Conservation (phyloP, 345 rosid genomes). For the Capsella bursapastoris region DNA sequence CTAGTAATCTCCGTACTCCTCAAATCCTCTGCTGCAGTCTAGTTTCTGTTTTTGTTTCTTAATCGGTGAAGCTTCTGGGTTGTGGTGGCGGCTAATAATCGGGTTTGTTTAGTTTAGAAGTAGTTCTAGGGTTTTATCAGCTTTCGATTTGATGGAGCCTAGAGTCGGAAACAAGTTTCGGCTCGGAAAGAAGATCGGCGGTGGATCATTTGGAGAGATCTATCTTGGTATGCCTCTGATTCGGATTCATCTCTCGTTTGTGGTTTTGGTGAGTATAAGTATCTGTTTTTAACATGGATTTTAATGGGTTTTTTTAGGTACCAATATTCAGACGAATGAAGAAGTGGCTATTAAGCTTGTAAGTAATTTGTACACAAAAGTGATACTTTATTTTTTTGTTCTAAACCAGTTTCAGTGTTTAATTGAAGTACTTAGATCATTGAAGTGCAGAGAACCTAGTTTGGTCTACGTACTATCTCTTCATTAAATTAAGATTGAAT, state of each 20-base stretch:
- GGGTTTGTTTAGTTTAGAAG: slow-evolving; percentile 23
- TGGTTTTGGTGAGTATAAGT: not conserved
- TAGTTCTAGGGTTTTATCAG: slow-evolving; percentile 30
- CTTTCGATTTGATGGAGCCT: slow-evolving; percentile 68
- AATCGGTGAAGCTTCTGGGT: slow-evolving; percentile 10
- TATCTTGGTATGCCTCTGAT: slow-evolving; percentile 64
- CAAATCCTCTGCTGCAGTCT: slow-evolving; percentile 14
- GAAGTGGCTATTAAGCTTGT: slow-evolving; percentile 99
- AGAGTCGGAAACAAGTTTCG: slow-evolving; percentile 88
- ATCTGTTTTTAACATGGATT: slow-evolving; percentile 7
- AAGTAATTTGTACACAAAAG: slow-evolving; percentile 44
- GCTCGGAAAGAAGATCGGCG: slow-evolving; percentile 93
- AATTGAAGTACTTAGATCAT: slow-evolving; percentile 27
- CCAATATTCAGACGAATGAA: slow-evolving; percentile 89
- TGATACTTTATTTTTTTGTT: not conserved
- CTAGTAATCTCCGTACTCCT: slow-evolving; percentile 9
- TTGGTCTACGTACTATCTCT: not conserved
- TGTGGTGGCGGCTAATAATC: not conserved
- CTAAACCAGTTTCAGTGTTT: not conserved
- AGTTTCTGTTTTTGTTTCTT: not conserved
- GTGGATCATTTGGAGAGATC: slow-evolving; percentile 99
- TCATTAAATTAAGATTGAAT: not conserved
- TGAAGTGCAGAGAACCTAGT: slow-evolving; percentile 6
- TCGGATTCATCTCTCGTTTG: not conserved
- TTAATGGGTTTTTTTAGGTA: slow-evolving; percentile 53